Base-by-base conservation (phyloP, 495 filamentous ascomycete genomes). In the Trichoderma parareesei region DNA sequence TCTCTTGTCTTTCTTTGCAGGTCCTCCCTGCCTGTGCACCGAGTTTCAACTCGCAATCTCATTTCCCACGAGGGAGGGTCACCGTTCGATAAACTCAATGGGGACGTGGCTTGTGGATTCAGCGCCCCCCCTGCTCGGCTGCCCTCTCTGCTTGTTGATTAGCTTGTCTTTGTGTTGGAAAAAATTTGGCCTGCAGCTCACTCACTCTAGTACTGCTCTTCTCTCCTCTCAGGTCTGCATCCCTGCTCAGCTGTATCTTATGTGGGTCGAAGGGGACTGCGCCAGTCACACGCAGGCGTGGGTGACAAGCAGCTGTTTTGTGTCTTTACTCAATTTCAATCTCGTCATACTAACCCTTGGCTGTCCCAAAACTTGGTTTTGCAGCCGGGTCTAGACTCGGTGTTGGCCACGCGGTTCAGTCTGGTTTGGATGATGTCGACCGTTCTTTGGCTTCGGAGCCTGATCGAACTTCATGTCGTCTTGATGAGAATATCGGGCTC, bases 21-120 rank as follows among this genome's bases (percentile, higher is more conserved):
- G 27, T 27, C 27, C 49, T 57, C 27, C 27, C 33, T 57, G 13
- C 18, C 53, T 38, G 5, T 49, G 46, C 18, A 7, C 53, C 27
- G 16, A 33, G 53, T 57, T 57, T 57, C 53, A 57, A 37, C 27
- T 48, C 44, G 27, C n/a, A 46, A 49, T 57, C 33, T 57, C 53
- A 57, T 57, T 57, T 57, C 53, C 53, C 53, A 4, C 11, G 27
- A n/a, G 18, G 53, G 27, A 27, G 53, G 53, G 53, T 35, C 53
- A 57, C 53, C 53, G 53, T 57, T 57, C 53, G 53, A 57, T 57
- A 57, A 27, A 57, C 53, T 57, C 44, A 18, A 48, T 48, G 44
- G 44, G 44, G 44, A 14, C 53, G 53, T 57, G 5, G 53, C 27
- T 37, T 35, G 27, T 57, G 48, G 48, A 18, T 55, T 55, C 48